Percentiles rank a stretch among this genome's conserved stretches.
phyloP scores from a whole-genome alignment of 2,329 filamentous ascomycete genomes.

The Atkinsonella hypoxylon region DNA sequence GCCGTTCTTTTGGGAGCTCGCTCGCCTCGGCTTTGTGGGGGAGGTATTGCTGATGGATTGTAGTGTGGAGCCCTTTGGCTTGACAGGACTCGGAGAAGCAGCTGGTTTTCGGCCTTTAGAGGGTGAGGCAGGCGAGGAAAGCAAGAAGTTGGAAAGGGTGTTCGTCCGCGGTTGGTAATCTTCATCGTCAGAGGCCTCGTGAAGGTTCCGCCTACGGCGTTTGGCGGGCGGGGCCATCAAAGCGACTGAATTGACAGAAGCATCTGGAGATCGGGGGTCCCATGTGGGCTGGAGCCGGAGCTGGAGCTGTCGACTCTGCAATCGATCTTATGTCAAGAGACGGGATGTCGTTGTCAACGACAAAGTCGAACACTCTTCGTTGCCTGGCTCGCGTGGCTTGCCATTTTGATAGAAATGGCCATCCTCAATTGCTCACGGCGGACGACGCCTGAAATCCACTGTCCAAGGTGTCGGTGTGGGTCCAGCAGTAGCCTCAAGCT shows the following conservation, averaged over 20 bases:
- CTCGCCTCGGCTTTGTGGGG: slow-evolving; percentile 12
- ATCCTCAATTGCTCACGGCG: background rate
- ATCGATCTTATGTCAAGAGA: background rate
- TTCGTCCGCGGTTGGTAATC: slow-evolving; percentile 31
- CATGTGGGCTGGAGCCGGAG: slow-evolving; percentile 8
- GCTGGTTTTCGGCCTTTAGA: slow-evolving; percentile 19
- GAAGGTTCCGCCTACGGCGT: slow-evolving; percentile 45
- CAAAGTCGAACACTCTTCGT: background rate
- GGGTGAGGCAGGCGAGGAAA: slow-evolving; percentile 37
- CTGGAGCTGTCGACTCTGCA: background rate
- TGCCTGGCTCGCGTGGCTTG: background rate
- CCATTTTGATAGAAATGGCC: slow-evolving; percentile 3
- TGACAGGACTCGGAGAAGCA: slow-evolving; percentile 30
- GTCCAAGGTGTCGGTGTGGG: background rate
- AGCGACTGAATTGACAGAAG: slow-evolving; percentile 15
- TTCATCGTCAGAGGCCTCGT: slow-evolving; percentile 38
- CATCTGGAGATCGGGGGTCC: slow-evolving; percentile 15
- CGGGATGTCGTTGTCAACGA: background rate
- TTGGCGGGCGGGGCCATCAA: slow-evolving; percentile 47
- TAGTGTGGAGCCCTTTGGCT: slow-evolving; percentile 13
- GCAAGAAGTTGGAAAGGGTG: slow-evolving; percentile 40
- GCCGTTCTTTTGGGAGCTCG: slow-evolving; percentile 13
- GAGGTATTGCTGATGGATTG: slow-evolving; percentile 8
- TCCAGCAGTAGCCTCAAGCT: background rate
- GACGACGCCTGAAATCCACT: background rate